A percentile compares a stretch with the other conserved stretches of the same genome.
phyloP scores from a whole-genome alignment of 2,329 filamentous ascomycete species.

The Fonsecaea monophora region DNA sequence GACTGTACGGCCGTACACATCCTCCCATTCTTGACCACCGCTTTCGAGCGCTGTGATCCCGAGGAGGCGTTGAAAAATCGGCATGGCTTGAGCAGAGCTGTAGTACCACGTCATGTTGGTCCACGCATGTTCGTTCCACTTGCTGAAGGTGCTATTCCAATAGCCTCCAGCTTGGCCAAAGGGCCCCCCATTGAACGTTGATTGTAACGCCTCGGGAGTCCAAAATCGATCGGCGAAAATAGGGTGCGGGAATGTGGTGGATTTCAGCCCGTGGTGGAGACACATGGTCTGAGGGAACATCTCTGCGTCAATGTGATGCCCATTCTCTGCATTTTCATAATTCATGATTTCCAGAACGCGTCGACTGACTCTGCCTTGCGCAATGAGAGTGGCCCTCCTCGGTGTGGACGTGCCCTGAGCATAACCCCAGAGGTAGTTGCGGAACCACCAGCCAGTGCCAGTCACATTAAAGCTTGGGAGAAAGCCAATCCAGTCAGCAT shows the following conservation, averaged over 20 bases:
- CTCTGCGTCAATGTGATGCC: slow-evolving; percentile 78
- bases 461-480: slow-evolving; percentile 80
- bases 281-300: slow-evolving; percentile 78
- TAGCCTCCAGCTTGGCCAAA: slow-evolving; percentile 44
- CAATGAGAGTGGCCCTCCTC: slow-evolving; percentile 78
- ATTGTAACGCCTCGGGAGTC: slow-evolving; percentile 47
- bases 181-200: slow-evolving; percentile 45
- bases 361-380: slow-evolving; percentile 75
- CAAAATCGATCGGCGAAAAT: slow-evolving; percentile 80
- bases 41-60: slow-evolving; percentile 41
- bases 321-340: slow-evolving; percentile 70
- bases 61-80: slow-evolving; percentile 44
- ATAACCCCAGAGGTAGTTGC: slow-evolving; percentile 48
- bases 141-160: slow-evolving; percentile 46
- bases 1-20: slow-evolving; percentile 42
- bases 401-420: slow-evolving; percentile 63
- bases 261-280: slow-evolving; percentile 78
- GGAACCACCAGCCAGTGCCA: slow-evolving; percentile 70
- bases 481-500: slow-evolving; percentile 75
- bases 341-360: slow-evolving; percentile 78
- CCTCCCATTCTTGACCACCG: slow-evolving; percentile 43
- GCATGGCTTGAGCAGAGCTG: slow-evolving; percentile 44
- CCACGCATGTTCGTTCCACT: slow-evolving; percentile 45
- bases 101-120: slow-evolving; percentile 47
- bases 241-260: slow-evolving; percentile 78